Base-by-base conservation (phyloP, 176 grass and related monocot species). In the Oropetium thomaeum region DNA sequence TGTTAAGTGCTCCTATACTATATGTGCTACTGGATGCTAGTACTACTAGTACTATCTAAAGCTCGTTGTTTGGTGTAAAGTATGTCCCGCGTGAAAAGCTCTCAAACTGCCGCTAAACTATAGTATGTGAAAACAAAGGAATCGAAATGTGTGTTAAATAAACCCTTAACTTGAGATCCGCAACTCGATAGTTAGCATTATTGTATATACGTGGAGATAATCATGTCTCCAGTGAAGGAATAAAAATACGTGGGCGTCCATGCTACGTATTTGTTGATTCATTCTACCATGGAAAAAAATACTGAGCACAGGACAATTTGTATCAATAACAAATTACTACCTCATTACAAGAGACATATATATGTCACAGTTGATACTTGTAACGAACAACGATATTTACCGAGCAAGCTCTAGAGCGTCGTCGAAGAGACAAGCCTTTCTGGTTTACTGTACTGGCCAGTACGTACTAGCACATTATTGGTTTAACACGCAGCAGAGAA, bases 11-110 rank as follows among this genome's bases (percentile, higher is more conserved):
- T 26, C 53, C 23, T 57, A 27, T 59, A 38, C 12, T 27, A 20
- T 35, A 23, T 6, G 1, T 22, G 25, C 28, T 44, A 27, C n/a
- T n/a, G n/a, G n/a, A n/a, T n/a, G n/a, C n/a, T n/a, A n/a, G n/a
- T n/a, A n/a, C n/a, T n/a, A n/a, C n/a, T n/a, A n/a, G 6, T 42
- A 47, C 22, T 48, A 62, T 6, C 23, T 70, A 11, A 15, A 59
- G 58, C 62, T 77, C 49, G 16, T 4, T 15, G 29, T 59, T 72
- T 60, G 69, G 61, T 42, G 68, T 83, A 73, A 87, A 78, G 85
- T 68, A 82, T 78, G 74, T 78, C 38, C 25, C 26, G 74, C 74
- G 33, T 87, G 85, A 71, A 82, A 82, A 73, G 26, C 73, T 20
- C 67, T 73, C 79, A 60, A 77, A 58, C 48, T 44, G 47, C 7